Base-by-base conservation (phyloP, 768 basidiomycete species). In the Suillus subluteus region DNA sequence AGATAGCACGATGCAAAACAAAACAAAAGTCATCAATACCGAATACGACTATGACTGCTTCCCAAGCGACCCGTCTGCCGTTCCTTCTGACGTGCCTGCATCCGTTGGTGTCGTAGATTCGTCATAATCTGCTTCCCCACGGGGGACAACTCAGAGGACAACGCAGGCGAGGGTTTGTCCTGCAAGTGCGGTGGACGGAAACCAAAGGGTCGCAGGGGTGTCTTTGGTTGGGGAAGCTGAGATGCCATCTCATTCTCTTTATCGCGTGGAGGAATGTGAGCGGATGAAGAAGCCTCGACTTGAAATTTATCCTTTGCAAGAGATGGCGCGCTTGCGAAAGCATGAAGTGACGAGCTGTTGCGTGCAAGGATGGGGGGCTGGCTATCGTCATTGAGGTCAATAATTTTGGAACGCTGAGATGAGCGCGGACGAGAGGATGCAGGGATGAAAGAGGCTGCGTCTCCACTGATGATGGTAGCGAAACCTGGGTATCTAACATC, bases 131-230 rank as follows among this genome's bases (percentile, higher is more conserved):
- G 83, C 69, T 82, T 83, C 6, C 85, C 88, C 40, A 88, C 78
- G 16, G 90, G 90, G 23, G 91, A 93, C 61, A 94, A 79, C 68
- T 93, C 92, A 12, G 90, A 85, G 3, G 91, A 91, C 37, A 86
- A 88, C 30, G 89, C 84, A 26, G 91, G 90, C 2, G 90, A 91
- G 4, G 88, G 84, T 59, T 71, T 73, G 3, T 73, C 76, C 6
- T 38, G 63, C 40, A 76, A 62, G 38, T 78, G 66, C 6, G 73
- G 68, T 38, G 74, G 72, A 65, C 78, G 81, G 15, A 79, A 78
- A 37, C 75, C 73, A 7, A 85, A 84, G 12, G 82, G 80, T 56
- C 80, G 82, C 23, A 72, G 63, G 62, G 87, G 88, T 54, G 86
- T 84, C 56, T 79, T 72, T 59, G 59, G 77, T 44, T 79, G 82